Percentiles rank a stretch among this genome's conserved stretches.
These are phyloP conservation scores for Oldenlandia corymbosa DNA, from an alignment of 257 asterid species.

Conservation along the genomic window DNA sequence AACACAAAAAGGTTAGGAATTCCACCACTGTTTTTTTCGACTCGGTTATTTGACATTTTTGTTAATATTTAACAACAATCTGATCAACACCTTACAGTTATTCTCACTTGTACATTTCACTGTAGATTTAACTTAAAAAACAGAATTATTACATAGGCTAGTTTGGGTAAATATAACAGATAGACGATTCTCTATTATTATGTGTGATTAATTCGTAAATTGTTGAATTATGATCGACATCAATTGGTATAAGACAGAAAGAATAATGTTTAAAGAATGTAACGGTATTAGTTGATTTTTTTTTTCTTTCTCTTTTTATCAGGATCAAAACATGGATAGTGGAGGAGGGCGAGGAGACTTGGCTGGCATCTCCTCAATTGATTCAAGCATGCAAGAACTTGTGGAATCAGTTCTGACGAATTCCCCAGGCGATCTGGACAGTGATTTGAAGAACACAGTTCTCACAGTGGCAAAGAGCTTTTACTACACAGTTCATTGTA, in stretches of 20 bases:
- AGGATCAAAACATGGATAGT: constrained; percentile 25
- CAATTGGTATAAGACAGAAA: too few relatives aligned
- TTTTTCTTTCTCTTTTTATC: not conserved
- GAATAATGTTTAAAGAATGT: not conserved
- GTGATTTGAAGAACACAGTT: constrained; percentile 41
- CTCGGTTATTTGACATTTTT: not conserved
- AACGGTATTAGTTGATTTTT: too few relatives aligned
- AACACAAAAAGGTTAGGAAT: constrained; percentile 38
- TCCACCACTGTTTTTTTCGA: not conserved
- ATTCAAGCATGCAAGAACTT: constrained; percentile 49
- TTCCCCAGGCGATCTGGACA: constrained; percentile 26
- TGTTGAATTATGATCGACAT: too few relatives aligned
- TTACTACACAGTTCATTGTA: constrained; percentile 53
- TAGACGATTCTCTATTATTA: too few relatives aligned
- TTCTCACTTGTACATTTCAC: too few relatives aligned
- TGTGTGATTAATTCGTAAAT: too few relatives aligned
- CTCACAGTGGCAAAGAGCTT: constrained; percentile 49
- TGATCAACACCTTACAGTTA: too few relatives aligned
- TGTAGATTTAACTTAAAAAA: too few relatives aligned
- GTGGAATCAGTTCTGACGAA: constrained; percentile 44
- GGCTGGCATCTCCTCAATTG: constrained; percentile 34
- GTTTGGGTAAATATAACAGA: too few relatives aligned
- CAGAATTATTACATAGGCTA: too few relatives aligned
- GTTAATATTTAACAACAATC: not conserved
- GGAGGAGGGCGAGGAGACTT: constrained; percentile 6